Conservation (phyloP, 441 rosid genomes). For the Metrosideros polymorpha region DNA sequence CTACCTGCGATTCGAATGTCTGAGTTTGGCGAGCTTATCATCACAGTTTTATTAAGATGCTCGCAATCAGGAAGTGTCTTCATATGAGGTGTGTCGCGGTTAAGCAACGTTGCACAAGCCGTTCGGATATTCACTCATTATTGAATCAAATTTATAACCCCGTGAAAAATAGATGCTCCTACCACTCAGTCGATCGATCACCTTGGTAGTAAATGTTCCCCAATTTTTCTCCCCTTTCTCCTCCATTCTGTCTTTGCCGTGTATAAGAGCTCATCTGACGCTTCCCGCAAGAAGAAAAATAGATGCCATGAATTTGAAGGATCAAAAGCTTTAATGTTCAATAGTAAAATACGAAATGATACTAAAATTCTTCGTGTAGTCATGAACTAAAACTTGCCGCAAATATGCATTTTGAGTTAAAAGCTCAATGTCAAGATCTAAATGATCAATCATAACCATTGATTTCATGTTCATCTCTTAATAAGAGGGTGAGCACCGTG, state of each 20-base stretch:
- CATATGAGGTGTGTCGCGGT: rapidly evolving
- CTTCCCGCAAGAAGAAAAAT: too few relatives aligned
- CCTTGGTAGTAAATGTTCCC: neutral
- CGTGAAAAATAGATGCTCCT: neutral
- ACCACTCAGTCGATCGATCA: neutral
- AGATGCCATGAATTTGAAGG: too few relatives aligned
- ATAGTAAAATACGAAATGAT: too few relatives aligned
- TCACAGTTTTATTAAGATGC: neutral
- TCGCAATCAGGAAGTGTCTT: neutral
- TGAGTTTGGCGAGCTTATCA: rapidly evolving
- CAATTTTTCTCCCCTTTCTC: neutral
- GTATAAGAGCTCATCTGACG: neutral
- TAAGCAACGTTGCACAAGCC: rapidly evolving
- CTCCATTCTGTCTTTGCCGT: neutral
- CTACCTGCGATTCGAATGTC: rapidly evolving
- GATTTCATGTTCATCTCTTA: too few relatives aligned
- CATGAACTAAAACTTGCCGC: too few relatives aligned
- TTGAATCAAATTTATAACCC: neutral
- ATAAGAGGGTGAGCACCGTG: too few relatives aligned
- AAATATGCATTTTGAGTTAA: too few relatives aligned
- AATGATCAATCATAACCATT: too few relatives aligned
- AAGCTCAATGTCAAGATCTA: too few relatives aligned
- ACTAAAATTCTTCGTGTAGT: too few relatives aligned
- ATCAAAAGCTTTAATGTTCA: too few relatives aligned
- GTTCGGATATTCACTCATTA: neutral